Evolutionary conservation across 805 yeast genomes (phyloP).

Genomic region (Kuraishia capsulata): DNA sequence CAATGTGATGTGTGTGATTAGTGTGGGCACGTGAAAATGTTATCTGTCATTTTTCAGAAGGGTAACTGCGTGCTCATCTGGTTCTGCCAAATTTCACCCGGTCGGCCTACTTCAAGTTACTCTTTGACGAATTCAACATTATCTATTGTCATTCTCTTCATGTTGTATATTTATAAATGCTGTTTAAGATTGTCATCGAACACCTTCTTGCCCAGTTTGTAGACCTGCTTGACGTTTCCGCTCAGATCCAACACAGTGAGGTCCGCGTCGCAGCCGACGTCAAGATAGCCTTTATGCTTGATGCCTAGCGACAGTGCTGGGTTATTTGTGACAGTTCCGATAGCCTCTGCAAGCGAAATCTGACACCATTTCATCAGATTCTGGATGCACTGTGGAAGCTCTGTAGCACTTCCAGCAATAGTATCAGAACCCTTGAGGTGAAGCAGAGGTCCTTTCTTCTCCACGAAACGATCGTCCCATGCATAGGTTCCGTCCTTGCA

Average conservation of each 20-base stretch:
- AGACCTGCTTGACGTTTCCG: slow-evolving; percentile 39
- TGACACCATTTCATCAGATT: slow-evolving; percentile 42
- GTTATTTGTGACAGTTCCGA: slow-evolving; percentile 44
- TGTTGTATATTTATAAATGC: background rate
- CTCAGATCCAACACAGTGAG: slow-evolving; percentile 33
- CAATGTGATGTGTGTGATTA: too few species aligned
- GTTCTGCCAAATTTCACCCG: too few species aligned
- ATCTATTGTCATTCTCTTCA: too few species aligned
- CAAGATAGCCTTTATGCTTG: slow-evolving; percentile 35
- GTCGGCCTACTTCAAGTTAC: too few species aligned
- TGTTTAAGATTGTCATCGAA: slow-evolving; percentile 5
- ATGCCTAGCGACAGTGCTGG: slow-evolving; percentile 42
- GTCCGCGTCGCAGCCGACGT: slow-evolving; percentile 48
- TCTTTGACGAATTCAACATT: too few species aligned
- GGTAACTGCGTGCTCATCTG: too few species aligned
- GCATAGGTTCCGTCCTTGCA: slow-evolving; percentile 45
- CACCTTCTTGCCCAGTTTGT: slow-evolving; percentile 35
- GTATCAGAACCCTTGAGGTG: slow-evolving; percentile 45
- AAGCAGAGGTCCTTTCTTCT: slow-evolving; percentile 36
- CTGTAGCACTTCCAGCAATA: slow-evolving; percentile 55
- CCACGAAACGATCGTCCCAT: slow-evolving; percentile 39
- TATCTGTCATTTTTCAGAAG: too few species aligned
- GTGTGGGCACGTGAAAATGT: too few species aligned
- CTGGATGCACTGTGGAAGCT: slow-evolving; percentile 38
- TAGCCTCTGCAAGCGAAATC: slow-evolving; percentile 39